Evolutionary conservation across 495 filamentous ascomycete species (phyloP), one percentile per base, ranked within the genome.

Genomic region (Trichoderma gamsii): DNA sequence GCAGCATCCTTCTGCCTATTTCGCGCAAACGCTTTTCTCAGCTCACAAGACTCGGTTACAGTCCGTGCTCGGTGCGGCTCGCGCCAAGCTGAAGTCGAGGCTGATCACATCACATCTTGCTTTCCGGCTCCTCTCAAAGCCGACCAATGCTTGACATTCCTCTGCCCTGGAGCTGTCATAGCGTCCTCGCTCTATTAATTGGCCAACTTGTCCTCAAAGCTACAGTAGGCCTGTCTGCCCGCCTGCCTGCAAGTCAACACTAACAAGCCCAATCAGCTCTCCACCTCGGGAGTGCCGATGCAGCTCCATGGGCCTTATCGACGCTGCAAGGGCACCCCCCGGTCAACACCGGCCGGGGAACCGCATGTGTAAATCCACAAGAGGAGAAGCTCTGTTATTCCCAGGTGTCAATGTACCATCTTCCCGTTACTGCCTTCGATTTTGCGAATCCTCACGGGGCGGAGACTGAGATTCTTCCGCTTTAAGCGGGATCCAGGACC

Each of bases 311-410:
- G 56, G 27, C 56, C 56, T 61, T 61, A 61, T 61, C 56, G 56
- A 25, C 0, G 56, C 56, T 61, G 56, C 56, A 29, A 61, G 56
- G 56, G 56, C 52, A 8, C 23, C 25, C 56, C 56, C 16, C 25
- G 56, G 56, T 61, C 56, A 16, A 27, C 56, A 32, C 56, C 27
- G 16, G 23, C 56, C 56, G 52, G 65, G 70, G 68, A 73, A 72
- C 70, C 66, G 70, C 69, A 71, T 41, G 69, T 70, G 65, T 13
- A 68, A 6, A 41, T 66, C 44, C 56, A 69, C 68, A 63, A 66
- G 46, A 66, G 66, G 64, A 61, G 70, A 64, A 67, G 68, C 65
- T 59, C 41, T 59, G 66, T 66, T 70, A 70, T 67, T 59, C 38
- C 6, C 6, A 52, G 70, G 63, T 15, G 65, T 72, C 43, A 44